Conservation (phyloP, 2,329 filamentous ascomycete genomes). For the Apiospora aurea region DNA sequence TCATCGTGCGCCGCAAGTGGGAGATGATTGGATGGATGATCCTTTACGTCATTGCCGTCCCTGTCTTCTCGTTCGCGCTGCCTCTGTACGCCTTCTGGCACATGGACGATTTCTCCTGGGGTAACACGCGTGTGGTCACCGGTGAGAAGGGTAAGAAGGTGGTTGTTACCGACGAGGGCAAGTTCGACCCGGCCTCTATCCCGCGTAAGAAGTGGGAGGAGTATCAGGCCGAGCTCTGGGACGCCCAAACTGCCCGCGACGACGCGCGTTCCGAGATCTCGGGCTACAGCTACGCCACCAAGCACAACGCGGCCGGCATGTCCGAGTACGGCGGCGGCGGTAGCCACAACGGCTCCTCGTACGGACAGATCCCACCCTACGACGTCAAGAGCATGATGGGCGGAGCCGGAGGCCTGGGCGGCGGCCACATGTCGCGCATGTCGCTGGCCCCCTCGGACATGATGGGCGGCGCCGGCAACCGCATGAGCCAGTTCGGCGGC, state of each 20-base stretch:
- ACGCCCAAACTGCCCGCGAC: conserved; percentile 83
- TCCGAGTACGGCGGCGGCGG: conserved; percentile 74
- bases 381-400: conserved; percentile 45
- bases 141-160: conserved; percentile 93
- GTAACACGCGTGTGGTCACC: conserved; percentile 96
- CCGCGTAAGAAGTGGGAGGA: conserved; percentile 99
- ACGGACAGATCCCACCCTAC: conserved; percentile 53
- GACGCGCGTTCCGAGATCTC: conserved; percentile 88
- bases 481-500: conserved; percentile 67
- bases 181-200: conserved; percentile 91
- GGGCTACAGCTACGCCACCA: conserved; percentile 94
- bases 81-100: conserved; percentile 98
- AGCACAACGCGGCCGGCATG: conserved; percentile 61
- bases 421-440: conserved; percentile 70
- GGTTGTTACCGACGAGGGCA: conserved; percentile 94
- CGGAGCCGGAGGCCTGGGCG: conserved; percentile 27
- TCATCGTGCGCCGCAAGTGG: conserved; percentile 96
- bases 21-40: conserved; percentile 99
- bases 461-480: conserved; percentile 50
- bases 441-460: conserved; percentile 81
- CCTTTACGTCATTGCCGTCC: conserved; percentile 89
- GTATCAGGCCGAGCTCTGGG: conserved; percentile 97
- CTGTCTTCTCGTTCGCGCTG: conserved; percentile 88
- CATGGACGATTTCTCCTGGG: conserved; percentile 99
- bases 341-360: conserved; percentile 60